phyloP scores from a whole-genome alignment of 768 basidiomycete species.

The Tylopilus subfusipes region DNA sequence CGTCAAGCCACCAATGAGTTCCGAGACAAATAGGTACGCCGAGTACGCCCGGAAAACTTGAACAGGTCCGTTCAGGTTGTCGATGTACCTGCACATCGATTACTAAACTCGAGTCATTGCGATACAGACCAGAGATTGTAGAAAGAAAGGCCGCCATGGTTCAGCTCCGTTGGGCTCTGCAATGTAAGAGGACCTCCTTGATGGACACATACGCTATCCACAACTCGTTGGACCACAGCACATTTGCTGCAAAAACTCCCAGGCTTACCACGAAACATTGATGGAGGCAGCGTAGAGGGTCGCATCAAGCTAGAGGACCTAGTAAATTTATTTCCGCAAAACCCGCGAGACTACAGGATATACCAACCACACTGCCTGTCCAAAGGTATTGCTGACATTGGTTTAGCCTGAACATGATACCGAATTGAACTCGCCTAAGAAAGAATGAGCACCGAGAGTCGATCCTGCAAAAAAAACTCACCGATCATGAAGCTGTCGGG shows the following conservation, averaged over 20 bases:
- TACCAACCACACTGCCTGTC: slow-evolving; percentile 52
- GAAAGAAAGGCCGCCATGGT: slow-evolving; percentile 32
- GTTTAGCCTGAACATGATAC: slow-evolving; percentile 51
- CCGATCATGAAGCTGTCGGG: slow-evolving; percentile 48
- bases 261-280: slow-evolving; percentile 43
- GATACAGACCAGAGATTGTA: slow-evolving; percentile 44
- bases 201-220: slow-evolving; percentile 46
- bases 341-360: slow-evolving; percentile 16
- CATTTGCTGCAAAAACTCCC: background rate
- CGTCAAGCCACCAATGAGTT: slow-evolving; percentile 44
- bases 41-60: slow-evolving; percentile 54
- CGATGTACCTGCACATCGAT: slow-evolving; percentile 38
- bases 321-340: background rate
- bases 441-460: background rate
- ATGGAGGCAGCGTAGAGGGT: slow-evolving; percentile 32
- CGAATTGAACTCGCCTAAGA: slow-evolving; percentile 51
- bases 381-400: slow-evolving; percentile 39
- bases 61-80: slow-evolving; percentile 45
- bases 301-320: slow-evolving; percentile 4
- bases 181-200: slow-evolving; percentile 52
- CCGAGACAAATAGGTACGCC: slow-evolving; percentile 49
- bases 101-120: background rate
- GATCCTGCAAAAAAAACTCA: slow-evolving; percentile 9
- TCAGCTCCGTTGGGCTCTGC: slow-evolving; percentile 43
- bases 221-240: background rate